Evolutionary conservation across 345 rosid species (phyloP).

Genomic region (Eucalyptus sp.): DNA sequence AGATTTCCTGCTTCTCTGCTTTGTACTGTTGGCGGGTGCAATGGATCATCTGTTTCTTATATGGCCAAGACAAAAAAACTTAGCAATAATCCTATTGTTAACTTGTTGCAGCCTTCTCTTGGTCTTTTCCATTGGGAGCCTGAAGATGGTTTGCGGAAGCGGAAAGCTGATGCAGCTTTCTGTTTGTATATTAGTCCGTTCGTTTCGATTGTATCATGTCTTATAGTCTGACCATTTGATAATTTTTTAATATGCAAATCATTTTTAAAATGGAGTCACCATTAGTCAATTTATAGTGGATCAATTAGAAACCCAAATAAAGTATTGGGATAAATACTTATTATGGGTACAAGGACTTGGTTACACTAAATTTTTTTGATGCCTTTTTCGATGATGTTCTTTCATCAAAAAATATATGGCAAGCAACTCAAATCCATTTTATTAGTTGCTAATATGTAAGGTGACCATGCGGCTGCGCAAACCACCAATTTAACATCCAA

Average conservation of each 20-base stretch:
- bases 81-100: no score
- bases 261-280: no score
- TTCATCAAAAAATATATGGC: accelerated
- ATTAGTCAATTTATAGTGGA: no score
- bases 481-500: accelerated
- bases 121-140: conserved; percentile 55
- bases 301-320: no score
- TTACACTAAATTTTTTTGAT: no score
- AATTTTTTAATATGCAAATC: no score
- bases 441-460: no score
- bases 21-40: neutral
- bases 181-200: conserved; percentile 44
- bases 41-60: neutral
- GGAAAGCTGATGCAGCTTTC: conserved; percentile 80
- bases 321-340: no score
- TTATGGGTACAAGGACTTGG: accelerated
- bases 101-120: conserved; percentile 47
- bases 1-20: neutral
- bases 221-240: neutral
- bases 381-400: no score
- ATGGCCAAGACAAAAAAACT: no score
- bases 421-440: accelerated
- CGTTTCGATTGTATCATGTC: neutral
- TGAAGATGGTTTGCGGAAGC: conserved; percentile 78
- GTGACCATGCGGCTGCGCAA: accelerated